Evolutionary conservation across 176 grass and related monocot genomes (phyloP), one percentile per base, ranked within the genome.

Genomic region (Paspalum vaginatum): DNA sequence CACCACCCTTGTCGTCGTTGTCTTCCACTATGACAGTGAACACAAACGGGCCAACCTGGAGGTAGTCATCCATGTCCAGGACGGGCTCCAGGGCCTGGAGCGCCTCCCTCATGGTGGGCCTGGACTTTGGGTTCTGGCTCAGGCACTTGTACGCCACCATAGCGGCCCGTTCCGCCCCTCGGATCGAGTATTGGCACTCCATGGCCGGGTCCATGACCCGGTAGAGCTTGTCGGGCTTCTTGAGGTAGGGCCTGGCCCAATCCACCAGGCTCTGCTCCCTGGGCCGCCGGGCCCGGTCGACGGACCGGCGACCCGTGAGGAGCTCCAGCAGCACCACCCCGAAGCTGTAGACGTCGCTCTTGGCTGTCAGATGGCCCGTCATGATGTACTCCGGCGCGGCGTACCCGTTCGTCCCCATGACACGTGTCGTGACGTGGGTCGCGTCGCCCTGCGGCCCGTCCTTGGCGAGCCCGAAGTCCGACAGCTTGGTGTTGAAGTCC

Each of bases 381-480:
- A 92, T 88, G 62, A 97, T 82, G 40, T 97, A 97, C 76, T 97
- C 94, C 0, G 94, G 91, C 0, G 94, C 94, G 0, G 91, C 87
- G 5, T 97, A 97, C 7, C 94, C 94, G 0, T 90, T 78, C 0
- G 94, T 97, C 1, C 94, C 94, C 91, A 97, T 97, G 32, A 97
- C 64, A 18, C 94, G 89, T 1, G 94, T 97, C 0, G 91, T 88
- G 18, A 97, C 85, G 4, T 94, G 91, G 11, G 91, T 97, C 9
- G 86, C 80, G 11, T 97, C 91, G 0, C 91, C 94, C 43, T 97
- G 81, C 0, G 94, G 94, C 9, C 89, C 91, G 0, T 94, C 94
- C 81, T 94, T 97, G 5, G 94, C 94, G 0, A 97, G 89, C n/a
- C 94, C 94, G 3, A 97, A 97, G 79, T 97, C 94, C 0, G 94